Evolutionary conservation across 805 yeast genomes (phyloP), one percentile per base, ranked within the genome.

Genomic region (Candida endomychidarum): DNA sequence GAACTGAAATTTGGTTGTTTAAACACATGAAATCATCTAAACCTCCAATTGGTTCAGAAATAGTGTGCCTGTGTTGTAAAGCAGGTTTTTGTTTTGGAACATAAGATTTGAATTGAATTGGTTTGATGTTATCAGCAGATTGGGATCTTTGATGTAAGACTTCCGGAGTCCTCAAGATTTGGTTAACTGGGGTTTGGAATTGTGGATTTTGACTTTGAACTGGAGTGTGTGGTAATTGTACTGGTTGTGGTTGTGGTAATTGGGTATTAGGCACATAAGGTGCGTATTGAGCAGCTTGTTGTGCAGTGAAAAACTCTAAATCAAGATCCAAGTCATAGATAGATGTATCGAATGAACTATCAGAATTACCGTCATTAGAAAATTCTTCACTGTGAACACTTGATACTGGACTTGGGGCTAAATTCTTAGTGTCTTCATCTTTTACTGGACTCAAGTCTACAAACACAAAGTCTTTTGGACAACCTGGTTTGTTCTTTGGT

Each of bases 371-470:
- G 14, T 32, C 35, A 14, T 9, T 9, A 3, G 27, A 21, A 11
- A 32, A 32, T 18, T 30, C 34, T 3, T 34, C 37, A 24, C 37
- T 34, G 16, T 34, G 21, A 10, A 24, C 32, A 26, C 38, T 35
- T 3, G 41, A 17, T 2, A 45, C 38, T 8, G 50, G 48, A 41
- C 48, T 43, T 12, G 46, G 20, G 20, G 48, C 42, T 24, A 40
- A 37, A 11, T 40, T 15, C 10, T 34, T 38, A 35, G 27, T 36
- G 7, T 42, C 54, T 19, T 52, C 57, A 36, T 54, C 45, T 45
- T 63, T 63, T 19, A 67, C 60, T 15, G 74, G 74, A 14, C 72
- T 65, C 47, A 69, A 65, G 49, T 69, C 73, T 30, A 69, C 74
- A 47, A 69, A 69, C 14, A 69, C 72, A 45, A 68, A 69, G 47